Base-by-base conservation (phyloP, 2,329 filamentous ascomycete genomes). In the Endocalyx cinctus region DNA sequence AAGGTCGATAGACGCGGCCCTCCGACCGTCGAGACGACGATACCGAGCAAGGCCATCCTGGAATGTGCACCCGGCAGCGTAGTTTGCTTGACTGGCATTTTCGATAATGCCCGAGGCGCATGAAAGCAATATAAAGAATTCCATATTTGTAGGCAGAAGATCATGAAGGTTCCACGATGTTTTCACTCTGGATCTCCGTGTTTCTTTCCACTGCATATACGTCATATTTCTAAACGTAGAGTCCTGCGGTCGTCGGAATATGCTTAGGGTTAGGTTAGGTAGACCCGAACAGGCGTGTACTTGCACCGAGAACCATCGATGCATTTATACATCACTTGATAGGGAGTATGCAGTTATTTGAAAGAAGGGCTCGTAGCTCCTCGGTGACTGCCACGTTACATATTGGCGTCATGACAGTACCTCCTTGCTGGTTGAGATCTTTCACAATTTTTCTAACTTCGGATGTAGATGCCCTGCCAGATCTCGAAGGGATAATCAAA, bases 151-250 rank as follows among this genome's bases (percentile, higher is more conserved):
- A 12, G 45, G 42, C 6, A 58, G 38, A 5, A 47, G 41, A 1
- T 52, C 29, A 37, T 66, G 60, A 0, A 67, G 48, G 36, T 66
- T 66, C 48, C 51, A 59, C 4, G 55, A 51, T 5, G 55, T 46
- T 11, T 47, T 33, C 29, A 60, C 46, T 34, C 69, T 67, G 45
- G 71, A 69, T 17, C 57, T 52, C 1, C 70, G 60, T 0, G 64
- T 44, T 2, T 35, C 34, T 6, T 40, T 32, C 55, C 55, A 63
- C 7, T 55, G 36, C 4, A 37, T 31, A 25, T 41, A 34, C 3
- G 42, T 49, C 56, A 63, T 61, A 20, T 43, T 41, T 16, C 42
- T 33, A 23, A 51, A 41, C 12, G 33, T 27, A 10, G 22, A 27
- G 23, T 44, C 44, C 23, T 39, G 20, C n/a, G n/a, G n/a, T n/a